Evolutionary conservation across 2,329 filamentous ascomycete genomes (phyloP).

Genomic region (Curvularia verruculosa): DNA sequence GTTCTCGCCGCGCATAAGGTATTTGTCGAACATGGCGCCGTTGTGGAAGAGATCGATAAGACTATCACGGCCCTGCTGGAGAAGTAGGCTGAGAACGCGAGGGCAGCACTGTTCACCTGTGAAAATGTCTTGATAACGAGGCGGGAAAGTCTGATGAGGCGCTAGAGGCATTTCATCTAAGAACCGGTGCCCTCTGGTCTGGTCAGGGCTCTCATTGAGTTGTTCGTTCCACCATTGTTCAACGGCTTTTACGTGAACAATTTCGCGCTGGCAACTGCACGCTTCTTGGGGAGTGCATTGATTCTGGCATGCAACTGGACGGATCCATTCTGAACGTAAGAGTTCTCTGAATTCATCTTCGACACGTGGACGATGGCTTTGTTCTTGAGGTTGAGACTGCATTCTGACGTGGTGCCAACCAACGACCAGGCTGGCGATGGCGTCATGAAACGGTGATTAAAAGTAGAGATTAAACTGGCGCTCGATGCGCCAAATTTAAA

Average conservation of each 20-base stretch:
- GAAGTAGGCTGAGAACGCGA: slow-evolving; percentile 1
- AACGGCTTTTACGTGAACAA: neutral
- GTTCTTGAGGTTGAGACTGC: neutral
- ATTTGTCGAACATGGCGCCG: neutral
- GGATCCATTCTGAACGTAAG: neutral
- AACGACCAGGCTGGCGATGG: slow-evolving; percentile 5
- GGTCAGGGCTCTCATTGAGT: neutral
- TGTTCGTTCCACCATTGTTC: neutral
- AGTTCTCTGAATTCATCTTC: neutral
- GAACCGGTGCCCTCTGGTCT: neutral
- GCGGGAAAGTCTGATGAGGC: neutral
- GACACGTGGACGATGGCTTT: neutral
- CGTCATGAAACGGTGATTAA: neutral
- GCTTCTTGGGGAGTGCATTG: neutral
- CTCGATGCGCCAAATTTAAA: neutral
- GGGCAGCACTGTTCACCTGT: neutral
- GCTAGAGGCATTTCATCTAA: neutral
- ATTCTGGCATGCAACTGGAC: neutral
- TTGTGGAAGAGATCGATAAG: neutral
- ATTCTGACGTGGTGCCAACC: slow-evolving; percentile 15
- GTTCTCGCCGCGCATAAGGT: neutral
- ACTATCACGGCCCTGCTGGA: neutral
- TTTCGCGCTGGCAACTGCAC: neutral
- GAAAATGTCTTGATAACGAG: neutral
- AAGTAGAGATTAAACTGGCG: neutral